A percentile compares a stretch with the other conserved stretches of the same genome.
phyloP scores from a whole-genome alignment of 352 stramenopile genomes.

The Globisporangium rhizosaccharum region DNA sequence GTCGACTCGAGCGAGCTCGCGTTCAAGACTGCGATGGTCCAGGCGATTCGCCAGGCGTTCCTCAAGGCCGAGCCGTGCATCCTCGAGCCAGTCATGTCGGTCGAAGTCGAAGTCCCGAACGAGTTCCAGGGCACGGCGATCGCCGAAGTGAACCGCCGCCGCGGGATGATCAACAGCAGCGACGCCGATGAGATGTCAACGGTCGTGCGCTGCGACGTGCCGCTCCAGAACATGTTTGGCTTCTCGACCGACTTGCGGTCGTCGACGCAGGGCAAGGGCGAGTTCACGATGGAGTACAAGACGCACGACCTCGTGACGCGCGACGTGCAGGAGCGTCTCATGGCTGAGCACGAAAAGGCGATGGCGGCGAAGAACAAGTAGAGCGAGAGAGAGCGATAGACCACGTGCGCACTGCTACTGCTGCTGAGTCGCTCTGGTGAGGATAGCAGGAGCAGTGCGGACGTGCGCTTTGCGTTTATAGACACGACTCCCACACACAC shows the following conservation, averaged over 20 bases:
- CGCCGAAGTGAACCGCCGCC: conserved; percentile 91
- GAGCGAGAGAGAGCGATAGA: conserved; percentile 8
- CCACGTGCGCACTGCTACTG: too few species aligned
- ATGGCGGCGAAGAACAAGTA: conserved; percentile 78
- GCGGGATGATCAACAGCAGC: conserved; percentile 94
- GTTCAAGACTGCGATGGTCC: conserved; percentile 95
- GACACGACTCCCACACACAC: too few species aligned
- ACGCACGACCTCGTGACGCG: conserved; percentile 91
- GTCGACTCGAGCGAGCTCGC: conserved; percentile 99
- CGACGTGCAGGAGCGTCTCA: conserved; percentile 93
- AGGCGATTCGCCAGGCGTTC: conserved; percentile 94
- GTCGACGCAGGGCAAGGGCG: conserved; percentile 95
- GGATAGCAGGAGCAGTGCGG: too few species aligned
- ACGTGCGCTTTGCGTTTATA: too few species aligned
- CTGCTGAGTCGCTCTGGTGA: too few species aligned
- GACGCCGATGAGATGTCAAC: conserved; percentile 94
- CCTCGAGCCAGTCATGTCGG: conserved; percentile 96
- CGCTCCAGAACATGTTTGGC: conserved; percentile 98
- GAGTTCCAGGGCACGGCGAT: conserved; percentile 96
- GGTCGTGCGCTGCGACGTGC: conserved; percentile 92
- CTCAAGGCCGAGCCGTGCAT: conserved; percentile 90
- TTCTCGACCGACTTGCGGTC: conserved; percentile 97
- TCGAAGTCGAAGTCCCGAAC: conserved; percentile 91
- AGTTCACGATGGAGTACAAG: conserved; percentile 99
- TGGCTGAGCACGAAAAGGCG: conserved; percentile 92